These are phyloP conservation scores for Neurospora discreta DNA, from an alignment of 495 filamentous ascomycete species.

Conservation along the genomic window DNA sequence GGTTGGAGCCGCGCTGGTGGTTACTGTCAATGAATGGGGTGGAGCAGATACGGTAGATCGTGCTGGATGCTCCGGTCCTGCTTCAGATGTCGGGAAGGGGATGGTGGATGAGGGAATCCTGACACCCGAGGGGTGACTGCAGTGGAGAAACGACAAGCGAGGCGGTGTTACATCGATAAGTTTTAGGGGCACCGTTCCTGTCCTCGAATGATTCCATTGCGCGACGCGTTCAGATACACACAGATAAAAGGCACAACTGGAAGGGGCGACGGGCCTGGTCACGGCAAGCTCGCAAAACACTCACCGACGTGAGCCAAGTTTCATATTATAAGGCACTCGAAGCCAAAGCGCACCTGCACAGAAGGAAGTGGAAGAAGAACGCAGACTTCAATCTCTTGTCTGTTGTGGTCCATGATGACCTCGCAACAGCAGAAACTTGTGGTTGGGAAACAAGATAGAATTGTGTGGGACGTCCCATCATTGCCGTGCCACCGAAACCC, in stretches of 20 bases:
- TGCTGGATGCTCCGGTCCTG: not conserved
- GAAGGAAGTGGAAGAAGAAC: not conserved
- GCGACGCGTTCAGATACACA: not conserved
- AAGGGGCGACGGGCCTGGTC: not conserved
- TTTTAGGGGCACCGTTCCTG: not conserved
- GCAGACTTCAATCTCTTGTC: not conserved
- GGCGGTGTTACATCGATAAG: not conserved
- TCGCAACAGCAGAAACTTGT: not conserved
- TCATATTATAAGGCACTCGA: not conserved
- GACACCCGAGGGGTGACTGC: too few relatives aligned
- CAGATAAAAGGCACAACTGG: not conserved
- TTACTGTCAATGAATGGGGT: not conserved
- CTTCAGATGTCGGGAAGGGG: not conserved
- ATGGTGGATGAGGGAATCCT: not conserved
- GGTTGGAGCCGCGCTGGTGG: not conserved
- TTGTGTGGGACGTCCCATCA: not conserved
- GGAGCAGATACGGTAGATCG: not conserved
- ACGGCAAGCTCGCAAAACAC: not conserved
- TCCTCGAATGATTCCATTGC: not conserved
- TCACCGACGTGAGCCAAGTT: not conserved
- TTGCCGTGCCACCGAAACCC: not conserved
- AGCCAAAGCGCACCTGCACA: not conserved
- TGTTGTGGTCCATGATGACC: not conserved
- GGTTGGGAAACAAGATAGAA: not conserved
- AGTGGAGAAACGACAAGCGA: not conserved